Base-by-base conservation (phyloP, 768 basidiomycete species). In the Rhodotorula kratochvilovae region DNA sequence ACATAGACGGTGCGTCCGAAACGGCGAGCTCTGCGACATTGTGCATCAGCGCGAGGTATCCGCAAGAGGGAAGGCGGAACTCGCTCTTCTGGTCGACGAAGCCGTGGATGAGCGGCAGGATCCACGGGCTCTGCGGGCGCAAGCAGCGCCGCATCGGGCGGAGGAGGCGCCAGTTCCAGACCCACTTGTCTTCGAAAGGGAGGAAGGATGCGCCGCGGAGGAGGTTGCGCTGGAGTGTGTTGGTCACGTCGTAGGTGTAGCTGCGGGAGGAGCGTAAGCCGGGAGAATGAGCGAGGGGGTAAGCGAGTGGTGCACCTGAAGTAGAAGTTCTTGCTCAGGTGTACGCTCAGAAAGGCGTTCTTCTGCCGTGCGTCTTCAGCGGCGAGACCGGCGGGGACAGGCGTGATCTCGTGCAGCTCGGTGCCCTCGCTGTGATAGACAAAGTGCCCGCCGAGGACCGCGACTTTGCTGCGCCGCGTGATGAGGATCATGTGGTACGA, bases 271-370 rank as follows among this genome's bases (percentile, higher is more conserved):
- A n/a, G 8, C 27, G 3, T 16, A 11, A 35, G 35, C 4, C 23
- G 21, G 10, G 12, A 2, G 27, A 55, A 66, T 43, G 21, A 6
- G 39, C 8, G 17, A 25, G 2, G 13, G 43, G 27, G 29, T 1
- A 15, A 29, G n/a, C n/a, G n/a, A 31, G 55, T 2, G 13, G 68
- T 79, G 46, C 73, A 91, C 91, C 91, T 93, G 81, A 97, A 97
- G 82, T 97, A 99, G 80, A 98, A 98, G 82, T 98, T 97, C 82
- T 97, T 97, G n/a, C 90, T 89, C 85, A 98, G 87, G 78, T 99
- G 95, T 2, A 97, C 93, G 80, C 94, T 91, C 79, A 92, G 93
- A 83, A 98, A 99, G 16, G 90, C 86, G 70, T 87, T 89, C 83
- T 94, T 87, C 45, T 93, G 84, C 16, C 91, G 82, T 61, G 7